Evolutionary conservation across 257 asterid genomes (phyloP), one percentile per base, ranked within the genome.

Genomic region (Plantago major): DNA sequence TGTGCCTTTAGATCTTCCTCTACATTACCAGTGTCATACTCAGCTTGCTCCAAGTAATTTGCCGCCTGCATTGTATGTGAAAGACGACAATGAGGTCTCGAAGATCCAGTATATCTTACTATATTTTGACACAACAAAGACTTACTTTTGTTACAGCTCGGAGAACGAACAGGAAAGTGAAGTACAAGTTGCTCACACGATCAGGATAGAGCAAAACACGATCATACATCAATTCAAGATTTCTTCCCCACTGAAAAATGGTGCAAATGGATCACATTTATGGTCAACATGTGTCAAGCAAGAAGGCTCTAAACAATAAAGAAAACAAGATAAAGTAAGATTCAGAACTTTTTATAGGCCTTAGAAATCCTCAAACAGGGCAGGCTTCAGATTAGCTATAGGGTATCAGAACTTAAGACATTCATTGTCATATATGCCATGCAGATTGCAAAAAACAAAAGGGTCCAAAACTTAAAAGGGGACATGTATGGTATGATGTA

Each of bases 91-190:
- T 42, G n/a, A 42, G 18, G 55, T 0, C 16, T 42, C 40, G 8
- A 7, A 51, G 10, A 11, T 58, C 64, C 42, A 59, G 64, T 14
- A 59, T 59, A 18, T 55, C 4, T 40, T 58, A 44, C 55, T n/a
- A 2, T 11, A 54, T 10, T 55, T 65, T 45, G 47, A 37, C 62
- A 62, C 40, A 51, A 28, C 51, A 53, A 9, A 30, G 42, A 61
- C 89, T 80, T 75, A 90, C 96, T 80, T 90, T 88, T 67, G 94
- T 82, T 70, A 84, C 96, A 55, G 98, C 98, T 63, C 98, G 82
- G 71, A 90, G 95, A 64, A 90, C 98, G 78, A 90, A 90, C 80
- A 90, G 83, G 86, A 82, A 90, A 13, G 96, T 83, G 80, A 90
- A 90, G 78, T 90, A 90, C 73, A 90, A 78, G 76, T 90, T 90